Evolutionary conservation across 75 land plant genomes (phyloP), one percentile per base, ranked within the genome.

Genomic region (Adiantum capillusveneris): DNA sequence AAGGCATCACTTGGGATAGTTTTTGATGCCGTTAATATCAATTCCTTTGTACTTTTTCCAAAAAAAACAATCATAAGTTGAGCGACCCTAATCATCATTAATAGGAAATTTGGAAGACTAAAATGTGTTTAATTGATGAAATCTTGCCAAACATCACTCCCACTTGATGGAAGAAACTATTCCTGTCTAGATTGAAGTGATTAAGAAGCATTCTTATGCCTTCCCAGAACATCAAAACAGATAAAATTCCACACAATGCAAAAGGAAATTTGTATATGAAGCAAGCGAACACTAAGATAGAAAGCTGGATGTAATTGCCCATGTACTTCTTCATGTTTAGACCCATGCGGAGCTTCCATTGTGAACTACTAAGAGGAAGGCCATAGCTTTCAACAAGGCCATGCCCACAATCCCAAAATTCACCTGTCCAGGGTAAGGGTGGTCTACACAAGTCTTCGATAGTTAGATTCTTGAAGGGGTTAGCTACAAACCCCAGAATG

Each of bases 231-330:
- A 66, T 70, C 54, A 93, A 60, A 44, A 88, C 29, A 7, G 65
- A 74, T 29, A 88, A 29, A 54, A 93, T 22, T 17, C 98, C 95
- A 42, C 88, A 18, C 41, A 88, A 73, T 2, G 87, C 79, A 27
- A 85, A 21, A 0, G 98, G 98, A 84, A 85, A 78, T 65, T 82
- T 76, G 59, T 93, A 93, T 70, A 96, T 93, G 72, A 83, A 59
- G 43, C 84, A 83, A 7, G 79, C 79, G 29, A 88, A 65, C 63
- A 76, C 60, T 69, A 88, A 26, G 18, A 81, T 31, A 31, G 65
- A 63, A 9, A 93, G 79, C 24, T 49, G 43, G 45, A 83, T 56
- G 57, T 93, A 93, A 64, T 93, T 93, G 28, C 90, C 66, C 11
- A 77, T 81, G 56, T 78, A 93, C 30, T 90, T 67, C 66, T 82